These are phyloP conservation scores for Phytophthora boehmeriae DNA, from an alignment of 352 stramenopile genomes.

Conservation along the genomic window DNA sequence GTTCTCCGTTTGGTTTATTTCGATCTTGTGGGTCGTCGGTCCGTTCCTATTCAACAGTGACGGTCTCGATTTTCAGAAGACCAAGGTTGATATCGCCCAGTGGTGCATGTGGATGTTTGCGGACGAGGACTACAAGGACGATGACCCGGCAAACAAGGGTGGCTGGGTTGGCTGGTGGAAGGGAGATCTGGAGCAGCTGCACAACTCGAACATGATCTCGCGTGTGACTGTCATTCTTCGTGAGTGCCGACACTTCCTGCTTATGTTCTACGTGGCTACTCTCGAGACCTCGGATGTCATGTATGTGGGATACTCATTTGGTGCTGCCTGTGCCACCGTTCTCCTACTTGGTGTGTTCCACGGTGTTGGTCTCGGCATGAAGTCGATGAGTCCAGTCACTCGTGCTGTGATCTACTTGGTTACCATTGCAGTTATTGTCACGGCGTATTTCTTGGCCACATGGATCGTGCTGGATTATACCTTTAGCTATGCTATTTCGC, in stretches of 20 bases:
- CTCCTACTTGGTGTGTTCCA: slow-evolving; percentile 54
- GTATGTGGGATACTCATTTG: slow-evolving; percentile 53
- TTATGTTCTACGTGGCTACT: slow-evolving; percentile 79
- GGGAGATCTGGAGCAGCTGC: slow-evolving; percentile 61
- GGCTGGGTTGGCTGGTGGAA: slow-evolving; percentile 84
- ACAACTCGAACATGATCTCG: slow-evolving; percentile 72
- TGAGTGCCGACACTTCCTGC: slow-evolving; percentile 74
- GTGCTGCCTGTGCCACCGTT: slow-evolving; percentile 56
- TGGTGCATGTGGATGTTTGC: slow-evolving; percentile 82
- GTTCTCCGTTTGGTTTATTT: slow-evolving; percentile 85
- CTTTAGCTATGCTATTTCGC: slow-evolving; percentile 48
- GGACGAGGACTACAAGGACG: slow-evolving; percentile 62
- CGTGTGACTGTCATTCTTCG: slow-evolving; percentile 72
- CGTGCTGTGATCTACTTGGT: slow-evolving; percentile 56
- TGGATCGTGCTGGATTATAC: slow-evolving; percentile 43
- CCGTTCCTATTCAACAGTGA: slow-evolving; percentile 88
- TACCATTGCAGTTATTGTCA: slow-evolving; percentile 33
- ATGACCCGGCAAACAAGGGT: slow-evolving; percentile 64
- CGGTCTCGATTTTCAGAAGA: slow-evolving; percentile 76
- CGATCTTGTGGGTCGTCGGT: slow-evolving; percentile 64
- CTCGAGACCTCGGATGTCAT: slow-evolving; percentile 53
- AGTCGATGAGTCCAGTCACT: slow-evolving; percentile 41
- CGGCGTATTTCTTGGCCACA: slow-evolving; percentile 58
- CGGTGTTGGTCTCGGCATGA: slow-evolving; percentile 50
- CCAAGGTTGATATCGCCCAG: slow-evolving; percentile 64